These are phyloP conservation scores for Neurospora discreta DNA, from an alignment of 495 filamentous ascomycete genomes.

Conservation along the genomic window DNA sequence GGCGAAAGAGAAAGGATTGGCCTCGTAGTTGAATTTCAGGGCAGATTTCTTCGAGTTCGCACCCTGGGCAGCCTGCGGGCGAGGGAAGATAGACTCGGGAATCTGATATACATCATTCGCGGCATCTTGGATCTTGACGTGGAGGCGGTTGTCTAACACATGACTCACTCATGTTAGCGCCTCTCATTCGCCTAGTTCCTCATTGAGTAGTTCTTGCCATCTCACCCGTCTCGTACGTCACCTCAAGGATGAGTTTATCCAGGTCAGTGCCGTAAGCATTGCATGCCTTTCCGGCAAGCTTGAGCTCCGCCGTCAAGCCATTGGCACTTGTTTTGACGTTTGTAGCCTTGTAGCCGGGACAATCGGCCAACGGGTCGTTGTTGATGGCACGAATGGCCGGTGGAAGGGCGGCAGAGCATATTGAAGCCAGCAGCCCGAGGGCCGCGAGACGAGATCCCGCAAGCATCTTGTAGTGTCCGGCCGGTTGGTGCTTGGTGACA, in stretches of 20 bases:
- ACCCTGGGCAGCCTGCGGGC: slow-evolving; percentile 32
- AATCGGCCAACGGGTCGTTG: slow-evolving; percentile 27
- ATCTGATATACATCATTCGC: slow-evolving; percentile 71
- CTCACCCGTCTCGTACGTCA: slow-evolving; percentile 67
- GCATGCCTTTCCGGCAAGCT: slow-evolving; percentile 54
- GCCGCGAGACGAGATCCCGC: slow-evolving; percentile 5
- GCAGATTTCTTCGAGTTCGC: slow-evolving; percentile 25
- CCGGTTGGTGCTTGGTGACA: neutral
- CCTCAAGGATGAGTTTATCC: slow-evolving; percentile 50
- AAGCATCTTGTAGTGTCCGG: slow-evolving; percentile 4
- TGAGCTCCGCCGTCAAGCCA: slow-evolving; percentile 53
- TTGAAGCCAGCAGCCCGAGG: slow-evolving; percentile 10
- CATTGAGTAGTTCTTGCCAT: slow-evolving; percentile 1
- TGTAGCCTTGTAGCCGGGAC: slow-evolving; percentile 62
- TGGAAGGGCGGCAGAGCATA: slow-evolving; percentile 6
- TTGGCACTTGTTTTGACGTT: slow-evolving; percentile 45
- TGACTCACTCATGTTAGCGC: neutral
- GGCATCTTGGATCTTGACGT: slow-evolving; percentile 72
- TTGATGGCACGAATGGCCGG: neutral
- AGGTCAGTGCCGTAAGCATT: slow-evolving; percentile 64
- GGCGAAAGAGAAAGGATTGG: slow-evolving; percentile 65
- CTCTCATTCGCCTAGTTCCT: neutral
- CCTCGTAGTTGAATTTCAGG: slow-evolving; percentile 54
- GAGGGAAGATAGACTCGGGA: slow-evolving; percentile 57
- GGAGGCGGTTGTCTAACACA: slow-evolving; percentile 55